These are phyloP conservation scores for Ceratocystis eucalypticola DNA, from an alignment of 2,329 filamentous ascomycete species.

Conservation along the genomic window DNA sequence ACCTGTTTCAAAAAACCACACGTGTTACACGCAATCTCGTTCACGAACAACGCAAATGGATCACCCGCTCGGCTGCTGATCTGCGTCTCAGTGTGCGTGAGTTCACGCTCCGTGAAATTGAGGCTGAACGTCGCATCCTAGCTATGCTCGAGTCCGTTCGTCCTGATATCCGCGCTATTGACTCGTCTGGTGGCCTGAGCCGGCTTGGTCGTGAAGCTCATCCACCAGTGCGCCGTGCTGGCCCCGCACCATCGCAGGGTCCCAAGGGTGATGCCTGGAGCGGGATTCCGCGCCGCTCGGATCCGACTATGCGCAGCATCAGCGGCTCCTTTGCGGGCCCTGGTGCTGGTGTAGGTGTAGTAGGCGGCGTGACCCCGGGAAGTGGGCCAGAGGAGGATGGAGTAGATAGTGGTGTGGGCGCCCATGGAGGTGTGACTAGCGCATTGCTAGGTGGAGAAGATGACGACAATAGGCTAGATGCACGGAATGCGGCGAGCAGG, in stretches of 20 bases:
- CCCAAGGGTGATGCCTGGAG: conserved; percentile 98
- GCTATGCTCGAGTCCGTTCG: conserved; percentile 88
- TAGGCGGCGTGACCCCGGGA: conserved; percentile 19
- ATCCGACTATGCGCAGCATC: conserved; percentile 63
- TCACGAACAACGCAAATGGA: conserved; percentile 82
- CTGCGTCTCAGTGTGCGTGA: conserved; percentile 73
- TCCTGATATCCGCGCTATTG: conserved; percentile 84
- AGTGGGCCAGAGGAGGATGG: conserved; percentile 17
- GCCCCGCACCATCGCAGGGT: conserved; percentile 75
- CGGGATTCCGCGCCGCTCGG: conserved; percentile 71
- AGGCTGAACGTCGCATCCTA: conserved; percentile 81
- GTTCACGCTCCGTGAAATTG: conserved; percentile 87
- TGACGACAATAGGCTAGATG: conserved; percentile 87
- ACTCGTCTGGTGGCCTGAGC: conserved; percentile 77
- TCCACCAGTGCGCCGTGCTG: conserved; percentile 58
- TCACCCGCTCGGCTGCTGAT: conserved; percentile 71
- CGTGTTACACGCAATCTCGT: conserved; percentile 82
- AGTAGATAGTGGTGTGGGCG: conserved; percentile 23
- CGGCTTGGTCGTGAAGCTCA: conserved; percentile 80
- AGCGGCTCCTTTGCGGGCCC: conserved; percentile 50
- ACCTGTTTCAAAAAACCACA: conserved; percentile 72
- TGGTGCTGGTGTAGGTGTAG: conserved; percentile 30
- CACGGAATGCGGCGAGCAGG: conserved; percentile 84
- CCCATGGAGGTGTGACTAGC: conserved; percentile 29
- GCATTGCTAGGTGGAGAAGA: conserved; percentile 59